phyloP scores from a whole-genome alignment of 2,329 filamentous ascomycete species.

The Phyllosticta citriasiana region DNA sequence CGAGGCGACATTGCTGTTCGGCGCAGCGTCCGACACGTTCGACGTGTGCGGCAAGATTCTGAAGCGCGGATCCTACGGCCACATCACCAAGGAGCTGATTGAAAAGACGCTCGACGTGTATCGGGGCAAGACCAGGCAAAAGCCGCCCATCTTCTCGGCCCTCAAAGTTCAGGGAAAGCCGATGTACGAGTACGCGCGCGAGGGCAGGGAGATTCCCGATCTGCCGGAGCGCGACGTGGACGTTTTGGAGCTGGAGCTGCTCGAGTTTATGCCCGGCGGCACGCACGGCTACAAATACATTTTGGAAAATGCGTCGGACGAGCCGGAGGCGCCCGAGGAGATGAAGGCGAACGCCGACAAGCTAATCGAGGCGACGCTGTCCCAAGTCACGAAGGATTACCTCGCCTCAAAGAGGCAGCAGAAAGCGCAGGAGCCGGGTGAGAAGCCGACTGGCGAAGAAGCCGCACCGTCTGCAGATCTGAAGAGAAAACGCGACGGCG shows the following conservation, averaged over 20 bases:
- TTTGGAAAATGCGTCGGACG: conserved; percentile 39
- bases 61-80: conserved; percentile 61
- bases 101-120: conserved; percentile 68
- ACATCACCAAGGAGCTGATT: conserved; percentile 70
- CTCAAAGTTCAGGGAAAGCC: conserved; percentile 89
- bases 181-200: conserved; percentile 89
- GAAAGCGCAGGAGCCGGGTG: conserved; percentile 10
- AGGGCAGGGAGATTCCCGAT: conserved; percentile 79
- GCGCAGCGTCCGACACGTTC: conserved; percentile 86
- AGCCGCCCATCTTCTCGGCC: conserved; percentile 86
- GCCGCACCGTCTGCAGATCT: background rate
- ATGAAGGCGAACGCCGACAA: conserved; percentile 12
- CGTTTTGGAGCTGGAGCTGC: conserved; percentile 64
- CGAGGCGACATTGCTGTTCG: conserved; percentile 81
- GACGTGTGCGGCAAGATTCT: conserved; percentile 79
- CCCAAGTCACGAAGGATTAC: background rate
- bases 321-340: conserved; percentile 48
- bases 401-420: background rate
- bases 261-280: conserved; percentile 77
- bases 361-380: background rate
- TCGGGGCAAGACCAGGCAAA: conserved; percentile 75
- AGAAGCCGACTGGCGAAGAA: conserved; percentile 7
- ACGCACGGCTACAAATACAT: conserved; percentile 74
- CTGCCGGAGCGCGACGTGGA: conserved; percentile 74
- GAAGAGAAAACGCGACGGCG: conserved; percentile 46